Evolutionary conservation across 768 basidiomycete genomes (phyloP), one percentile per base, ranked within the genome.

Genomic region (Auriculariales sp.): DNA sequence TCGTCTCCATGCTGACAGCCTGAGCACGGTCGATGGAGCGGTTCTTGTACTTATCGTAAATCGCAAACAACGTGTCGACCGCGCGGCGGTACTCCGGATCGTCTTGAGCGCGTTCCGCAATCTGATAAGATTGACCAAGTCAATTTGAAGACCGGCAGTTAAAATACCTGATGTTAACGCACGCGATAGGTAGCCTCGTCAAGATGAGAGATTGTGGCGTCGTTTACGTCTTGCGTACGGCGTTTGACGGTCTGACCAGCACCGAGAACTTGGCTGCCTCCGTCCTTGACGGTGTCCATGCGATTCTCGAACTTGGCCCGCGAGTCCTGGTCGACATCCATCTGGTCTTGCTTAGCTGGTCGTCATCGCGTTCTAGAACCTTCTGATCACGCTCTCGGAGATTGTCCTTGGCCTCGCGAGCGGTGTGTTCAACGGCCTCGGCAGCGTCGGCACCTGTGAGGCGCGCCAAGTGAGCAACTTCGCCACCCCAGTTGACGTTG

Each of bases 401-500:
- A 15, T 61, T 64, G 29, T 75, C 65, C 49, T 81, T 81, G 0
- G 77, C 70, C 1, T 57, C 53, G 3, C 67, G 64, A 0, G 81
- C 83, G 47, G 69, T 67, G 0, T 61, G 56, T 54, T 82, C 76
- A 17, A 84, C 52, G 15, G 71, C 61, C 47, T 81, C 81, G 0
- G 81, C 81, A 0, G 75, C 72, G 49, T 85, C 80, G 0, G 82
- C 81, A 36, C 84, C 63, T 2, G 79, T 71, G 28, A 82, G 70
- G 0, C 83, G 76, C 1, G 71, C 55, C 54, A 84, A 77, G 27
- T 81, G 83, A 4, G 78, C 68, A 55, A 83, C 73, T 60, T 85
- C 83, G 48, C 68, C 62, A 55, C 81, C 66, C 24, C 82, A 64
- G 12, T 75, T 72, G 58, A 82, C 81, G 3, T 71, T 67, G 0